A percentile compares a stretch with the other conserved stretches of the same genome.
Evolutionary conservation across 495 filamentous ascomycete genomes (phyloP).

Genomic region (Glarea lozoyensis): DNA sequence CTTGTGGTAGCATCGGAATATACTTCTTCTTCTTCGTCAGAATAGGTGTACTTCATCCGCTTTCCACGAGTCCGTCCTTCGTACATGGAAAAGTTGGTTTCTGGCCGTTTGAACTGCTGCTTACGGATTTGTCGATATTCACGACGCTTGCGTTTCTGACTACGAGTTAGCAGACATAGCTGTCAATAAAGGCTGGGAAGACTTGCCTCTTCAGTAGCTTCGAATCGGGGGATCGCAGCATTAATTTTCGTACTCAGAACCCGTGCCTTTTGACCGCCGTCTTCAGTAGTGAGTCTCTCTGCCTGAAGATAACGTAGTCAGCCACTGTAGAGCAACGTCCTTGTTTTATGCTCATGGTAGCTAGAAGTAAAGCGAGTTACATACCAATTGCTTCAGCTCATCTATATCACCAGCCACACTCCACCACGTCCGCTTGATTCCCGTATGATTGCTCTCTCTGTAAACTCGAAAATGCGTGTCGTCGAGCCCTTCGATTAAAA

Average conservation of each 20-base stretch:
- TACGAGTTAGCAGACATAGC: slow-evolving; percentile 24
- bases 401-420: slow-evolving; percentile 86
- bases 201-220: slow-evolving; percentile 81
- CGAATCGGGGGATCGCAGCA: slow-evolving; percentile 85
- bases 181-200: not conserved
- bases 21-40: slow-evolving; percentile 72
- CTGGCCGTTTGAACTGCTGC: slow-evolving; percentile 78
- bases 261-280: slow-evolving; percentile 71
- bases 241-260: slow-evolving; percentile 67
- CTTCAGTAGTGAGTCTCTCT: slow-evolving; percentile 60
- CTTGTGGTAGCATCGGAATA: slow-evolving; percentile 60
- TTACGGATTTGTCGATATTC: slow-evolving; percentile 85
- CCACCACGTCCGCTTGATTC: slow-evolving; percentile 78
- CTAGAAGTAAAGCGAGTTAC: not conserved
- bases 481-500: slow-evolving; percentile 86
- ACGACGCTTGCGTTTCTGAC: slow-evolving; percentile 78
- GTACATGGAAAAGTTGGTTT: slow-evolving; percentile 85
- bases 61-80: slow-evolving; percentile 95
- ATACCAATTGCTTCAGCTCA: slow-evolving; percentile 57
- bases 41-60: slow-evolving; percentile 91
- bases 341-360: no score
- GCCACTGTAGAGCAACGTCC: no score
- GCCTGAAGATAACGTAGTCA: slow-evolving; percentile 23
- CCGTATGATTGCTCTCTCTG: slow-evolving; percentile 77
- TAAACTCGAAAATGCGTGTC: slow-evolving; percentile 95